phyloP scores from a whole-genome alignment of 2,329 filamentous ascomycete species.

The Sporothrix schenckii region DNA sequence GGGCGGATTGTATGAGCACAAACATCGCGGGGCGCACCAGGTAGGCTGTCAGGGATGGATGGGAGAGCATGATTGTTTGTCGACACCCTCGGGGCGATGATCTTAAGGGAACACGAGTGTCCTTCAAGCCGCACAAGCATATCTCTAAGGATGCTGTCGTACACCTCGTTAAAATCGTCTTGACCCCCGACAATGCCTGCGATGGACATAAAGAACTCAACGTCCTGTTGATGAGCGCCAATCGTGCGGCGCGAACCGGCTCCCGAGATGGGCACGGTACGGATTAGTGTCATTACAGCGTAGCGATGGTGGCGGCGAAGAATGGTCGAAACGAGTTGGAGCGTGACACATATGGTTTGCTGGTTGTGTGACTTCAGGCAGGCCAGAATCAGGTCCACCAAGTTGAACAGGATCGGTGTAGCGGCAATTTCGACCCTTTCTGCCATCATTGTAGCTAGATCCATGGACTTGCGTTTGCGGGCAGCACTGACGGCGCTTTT shows the following conservation, averaged over 20 bases:
- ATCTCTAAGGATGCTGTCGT: slow-evolving; percentile 72
- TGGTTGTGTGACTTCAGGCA: slow-evolving; percentile 82
- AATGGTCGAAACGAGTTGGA: slow-evolving; percentile 85
- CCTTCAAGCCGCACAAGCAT: slow-evolving; percentile 68
- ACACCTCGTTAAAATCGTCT: slow-evolving; percentile 71
- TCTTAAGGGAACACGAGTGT: slow-evolving; percentile 70
- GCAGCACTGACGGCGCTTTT: slow-evolving; percentile 64
- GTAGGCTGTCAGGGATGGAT: slow-evolving; percentile 58
- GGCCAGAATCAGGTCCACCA: slow-evolving; percentile 86
- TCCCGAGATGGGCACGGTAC: slow-evolving; percentile 58
- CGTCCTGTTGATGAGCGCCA: slow-evolving; percentile 74
- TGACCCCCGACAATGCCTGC: slow-evolving; percentile 70
- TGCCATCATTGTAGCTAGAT: slow-evolving; percentile 78
- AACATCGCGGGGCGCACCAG: slow-evolving; percentile 64
- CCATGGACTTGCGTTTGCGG: slow-evolving; percentile 84
- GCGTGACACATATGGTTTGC: slow-evolving; percentile 85
- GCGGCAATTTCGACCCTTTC: slow-evolving; percentile 71
- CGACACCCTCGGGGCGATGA: slow-evolving; percentile 65
- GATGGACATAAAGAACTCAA: slow-evolving; percentile 70
- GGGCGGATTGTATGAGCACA: slow-evolving; percentile 63
- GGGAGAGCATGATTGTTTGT: slow-evolving; percentile 61
- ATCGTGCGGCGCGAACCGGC: slow-evolving; percentile 59
- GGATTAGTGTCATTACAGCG: slow-evolving; percentile 74
- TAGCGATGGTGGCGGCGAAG: slow-evolving; percentile 86
- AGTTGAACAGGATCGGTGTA: slow-evolving; percentile 86